Evolutionary conservation across 257 asterid genomes (phyloP).

Genomic region (Perilla frutescens): DNA sequence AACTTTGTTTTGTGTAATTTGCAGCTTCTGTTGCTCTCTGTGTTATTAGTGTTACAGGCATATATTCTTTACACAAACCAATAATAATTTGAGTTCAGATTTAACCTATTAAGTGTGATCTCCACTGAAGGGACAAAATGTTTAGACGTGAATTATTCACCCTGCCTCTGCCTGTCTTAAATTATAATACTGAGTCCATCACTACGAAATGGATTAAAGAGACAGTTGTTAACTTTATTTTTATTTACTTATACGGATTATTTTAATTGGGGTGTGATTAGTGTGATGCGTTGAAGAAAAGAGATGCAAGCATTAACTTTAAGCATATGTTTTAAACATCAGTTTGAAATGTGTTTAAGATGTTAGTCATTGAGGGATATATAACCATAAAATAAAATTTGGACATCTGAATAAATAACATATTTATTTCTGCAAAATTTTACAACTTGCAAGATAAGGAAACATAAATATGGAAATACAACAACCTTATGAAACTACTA

Average conservation of each 20-base stretch:
- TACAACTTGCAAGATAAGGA: slow-evolving; percentile 10
- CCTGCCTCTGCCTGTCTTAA: too few relatives aligned
- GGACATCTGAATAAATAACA: background rate
- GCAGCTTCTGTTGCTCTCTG: background rate
- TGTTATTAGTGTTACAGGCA: background rate
- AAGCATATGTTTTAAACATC: background rate
- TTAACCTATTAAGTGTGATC: background rate
- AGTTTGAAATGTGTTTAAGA: background rate
- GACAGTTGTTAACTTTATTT: too few relatives aligned
- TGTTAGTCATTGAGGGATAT: slow-evolving; percentile 9
- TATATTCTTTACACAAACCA: too few relatives aligned
- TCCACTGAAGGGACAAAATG: background rate
- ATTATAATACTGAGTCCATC: too few relatives aligned
- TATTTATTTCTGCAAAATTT: background rate
- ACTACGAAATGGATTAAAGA: too few relatives aligned
- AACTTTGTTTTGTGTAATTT: slow-evolving; percentile 4
- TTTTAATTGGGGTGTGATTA: too few relatives aligned
- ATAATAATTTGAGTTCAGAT: background rate
- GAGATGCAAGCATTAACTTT: too few relatives aligned
- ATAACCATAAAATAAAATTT: background rate
- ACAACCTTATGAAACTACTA: background rate
- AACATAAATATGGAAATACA: background rate
- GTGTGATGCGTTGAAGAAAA: too few relatives aligned
- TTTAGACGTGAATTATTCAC: background rate
- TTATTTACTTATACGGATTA: too few relatives aligned